Conservation (phyloP, 2,329 filamentous ascomycete genomes). For the Ceratocystis variospora region DNA sequence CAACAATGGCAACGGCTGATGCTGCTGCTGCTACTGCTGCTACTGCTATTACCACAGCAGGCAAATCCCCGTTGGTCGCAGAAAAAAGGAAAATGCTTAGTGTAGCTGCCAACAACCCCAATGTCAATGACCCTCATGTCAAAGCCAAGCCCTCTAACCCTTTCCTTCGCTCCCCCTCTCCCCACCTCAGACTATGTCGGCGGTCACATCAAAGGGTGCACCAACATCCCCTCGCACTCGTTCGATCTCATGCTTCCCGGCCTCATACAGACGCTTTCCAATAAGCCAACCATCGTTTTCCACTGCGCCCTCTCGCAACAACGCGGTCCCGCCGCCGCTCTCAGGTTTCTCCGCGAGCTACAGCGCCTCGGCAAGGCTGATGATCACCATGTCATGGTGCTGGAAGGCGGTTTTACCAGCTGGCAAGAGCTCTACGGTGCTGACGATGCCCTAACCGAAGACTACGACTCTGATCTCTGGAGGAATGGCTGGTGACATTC, state of each 20-base stretch:
- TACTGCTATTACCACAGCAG: too few species aligned
- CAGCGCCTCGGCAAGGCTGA: neutral
- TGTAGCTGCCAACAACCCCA: too few species aligned
- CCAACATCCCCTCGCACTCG: conserved; percentile 58
- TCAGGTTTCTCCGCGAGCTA: conserved; percentile 51
- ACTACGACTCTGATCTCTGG: conserved; percentile 77
- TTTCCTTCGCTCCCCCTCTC: neutral
- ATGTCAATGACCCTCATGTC: neutral
- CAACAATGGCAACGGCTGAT: neutral
- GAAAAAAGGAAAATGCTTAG: neutral
- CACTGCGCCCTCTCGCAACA: conserved; percentile 90
- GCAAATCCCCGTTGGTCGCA: neutral
- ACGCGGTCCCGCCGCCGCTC: conserved; percentile 69
- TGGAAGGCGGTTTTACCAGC: conserved; percentile 70
- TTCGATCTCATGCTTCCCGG: conserved; percentile 69
- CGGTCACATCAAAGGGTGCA: conserved; percentile 69
- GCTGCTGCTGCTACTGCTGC: too few species aligned
- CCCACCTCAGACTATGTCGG: conserved; percentile 64
- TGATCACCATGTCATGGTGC: conserved; percentile 63
- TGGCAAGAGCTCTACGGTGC: conserved; percentile 80
- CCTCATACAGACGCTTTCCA: conserved; percentile 61
- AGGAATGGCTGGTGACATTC: conserved; percentile 1
- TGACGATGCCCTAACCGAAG: conserved; percentile 70
- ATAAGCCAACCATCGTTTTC: conserved; percentile 77
- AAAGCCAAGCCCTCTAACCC: neutral